Percentiles rank a stretch among this genome's conserved stretches.
Conservation (phyloP, 1,284 basidiomycete species). For the Leccinum holopus region DNA sequence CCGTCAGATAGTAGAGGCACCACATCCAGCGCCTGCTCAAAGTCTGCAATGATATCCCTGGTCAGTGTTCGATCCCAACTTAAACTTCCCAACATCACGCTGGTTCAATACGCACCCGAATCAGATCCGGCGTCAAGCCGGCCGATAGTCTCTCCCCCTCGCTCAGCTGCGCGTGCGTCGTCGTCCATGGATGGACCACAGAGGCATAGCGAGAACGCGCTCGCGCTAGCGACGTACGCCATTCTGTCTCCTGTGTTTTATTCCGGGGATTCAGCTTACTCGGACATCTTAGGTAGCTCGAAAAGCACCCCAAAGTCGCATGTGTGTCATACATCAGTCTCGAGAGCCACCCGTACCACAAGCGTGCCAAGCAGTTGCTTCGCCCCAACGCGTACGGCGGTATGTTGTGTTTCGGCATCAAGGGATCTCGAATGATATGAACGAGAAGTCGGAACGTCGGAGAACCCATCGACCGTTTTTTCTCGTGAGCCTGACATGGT, state of each 20-base stretch:
- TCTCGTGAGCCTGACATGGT: not conserved
- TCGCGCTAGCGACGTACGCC: slow-evolving; percentile 65
- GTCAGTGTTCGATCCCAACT: slow-evolving; percentile 83
- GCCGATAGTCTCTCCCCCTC: slow-evolving; percentile 65
- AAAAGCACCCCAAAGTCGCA: slow-evolving; percentile 66
- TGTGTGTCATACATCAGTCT: slow-evolving; percentile 89
- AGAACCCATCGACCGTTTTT: not conserved
- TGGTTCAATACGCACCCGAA: slow-evolving; percentile 59
- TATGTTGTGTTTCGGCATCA: slow-evolving; percentile 80
- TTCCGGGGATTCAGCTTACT: not conserved
- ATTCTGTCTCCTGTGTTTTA: not conserved
- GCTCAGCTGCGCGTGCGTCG: slow-evolving; percentile 80
- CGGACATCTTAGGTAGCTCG: slow-evolving; percentile 52
- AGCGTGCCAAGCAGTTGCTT: slow-evolving; percentile 58
- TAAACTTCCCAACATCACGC: slow-evolving; percentile 5
- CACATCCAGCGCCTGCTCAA: slow-evolving; percentile 45
- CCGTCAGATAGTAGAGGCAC: not conserved
- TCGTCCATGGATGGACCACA: slow-evolving; percentile 84
- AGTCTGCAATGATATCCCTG: slow-evolving; percentile 83
- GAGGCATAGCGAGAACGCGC: slow-evolving; percentile 74
- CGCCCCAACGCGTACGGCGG: slow-evolving; percentile 68
- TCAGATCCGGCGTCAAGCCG: slow-evolving; percentile 80
- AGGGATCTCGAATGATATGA: slow-evolving; percentile 40
- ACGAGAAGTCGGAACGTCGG: not conserved
- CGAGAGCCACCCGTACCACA: slow-evolving; percentile 61